Percentiles rank a stretch among this genome's conserved stretches.
Evolutionary conservation across 2,329 filamentous ascomycete species (phyloP).

Genomic region (Magnaporthiopsis rhizophila): DNA sequence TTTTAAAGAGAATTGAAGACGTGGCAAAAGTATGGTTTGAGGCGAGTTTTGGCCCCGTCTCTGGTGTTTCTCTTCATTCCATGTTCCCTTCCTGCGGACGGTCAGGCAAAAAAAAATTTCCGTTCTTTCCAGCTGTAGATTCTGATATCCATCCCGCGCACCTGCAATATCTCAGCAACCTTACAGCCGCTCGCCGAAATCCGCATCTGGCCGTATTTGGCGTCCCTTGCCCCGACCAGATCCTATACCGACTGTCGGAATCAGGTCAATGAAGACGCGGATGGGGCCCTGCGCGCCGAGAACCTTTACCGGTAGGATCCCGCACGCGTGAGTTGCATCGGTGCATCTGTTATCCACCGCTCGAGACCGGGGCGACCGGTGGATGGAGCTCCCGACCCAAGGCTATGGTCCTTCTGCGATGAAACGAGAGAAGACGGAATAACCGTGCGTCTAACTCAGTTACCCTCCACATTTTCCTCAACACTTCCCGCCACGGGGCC

Average conservation of each 20-base stretch:
- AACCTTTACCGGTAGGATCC: conserved; percentile 14
- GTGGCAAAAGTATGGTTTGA: too few species aligned
- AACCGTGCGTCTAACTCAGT: conserved; percentile 18
- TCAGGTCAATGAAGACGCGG: not conserved
- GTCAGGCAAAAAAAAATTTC: not conserved
- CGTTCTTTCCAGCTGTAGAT: not conserved
- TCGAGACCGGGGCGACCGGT: conserved; percentile 14
- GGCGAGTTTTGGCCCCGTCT: too few species aligned
- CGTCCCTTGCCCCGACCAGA: not conserved
- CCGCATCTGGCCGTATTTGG: too few species aligned
- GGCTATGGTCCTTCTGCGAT: conserved; percentile 13
- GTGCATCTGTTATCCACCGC: conserved; percentile 9
- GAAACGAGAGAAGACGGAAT: conserved; percentile 18
- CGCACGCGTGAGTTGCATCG: conserved; percentile 12
- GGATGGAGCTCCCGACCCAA: conserved; percentile 18
- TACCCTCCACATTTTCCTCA: conserved; percentile 15
- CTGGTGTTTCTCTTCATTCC: too few species aligned
- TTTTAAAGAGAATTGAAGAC: too few species aligned
- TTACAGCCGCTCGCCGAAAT: too few species aligned
- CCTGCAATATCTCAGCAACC: too few species aligned
- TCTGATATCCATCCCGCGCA: not conserved
- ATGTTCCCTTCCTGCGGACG: too few species aligned
- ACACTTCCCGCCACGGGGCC: conserved; percentile 19
- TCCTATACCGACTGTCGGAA: not conserved
- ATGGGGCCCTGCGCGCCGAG: not conserved